These are phyloP conservation scores for Vigna angularis DNA, from an alignment of 306 rosid genomes.

Conservation along the genomic window DNA sequence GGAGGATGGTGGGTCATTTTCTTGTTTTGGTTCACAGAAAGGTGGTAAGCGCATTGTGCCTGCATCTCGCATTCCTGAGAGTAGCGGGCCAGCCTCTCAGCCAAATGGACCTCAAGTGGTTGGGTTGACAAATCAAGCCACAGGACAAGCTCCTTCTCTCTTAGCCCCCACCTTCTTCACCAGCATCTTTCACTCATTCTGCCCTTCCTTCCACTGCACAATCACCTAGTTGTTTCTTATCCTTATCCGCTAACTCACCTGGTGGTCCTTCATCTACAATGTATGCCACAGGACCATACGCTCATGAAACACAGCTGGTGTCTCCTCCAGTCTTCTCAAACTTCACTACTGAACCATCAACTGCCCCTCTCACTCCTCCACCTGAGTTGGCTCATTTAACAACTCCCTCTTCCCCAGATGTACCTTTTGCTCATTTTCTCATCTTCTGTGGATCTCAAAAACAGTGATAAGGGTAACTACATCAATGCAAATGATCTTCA, in stretches of 20 bases:
- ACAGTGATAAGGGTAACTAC: conserved; percentile 63
- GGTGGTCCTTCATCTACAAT: conserved; percentile 95
- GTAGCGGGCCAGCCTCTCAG: conserved; percentile 69
- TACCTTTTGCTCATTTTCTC: conserved; percentile 96
- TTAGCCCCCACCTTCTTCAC: conserved; percentile 97
- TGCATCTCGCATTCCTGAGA: conserved; percentile 83
- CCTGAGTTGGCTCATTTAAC: conserved; percentile 98
- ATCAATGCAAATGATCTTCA: conserved; percentile 87
- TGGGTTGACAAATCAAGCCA: conserved; percentile 75
- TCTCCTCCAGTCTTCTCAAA: conserved; percentile 99
- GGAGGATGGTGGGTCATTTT: conserved; percentile 93
- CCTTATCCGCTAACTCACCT: conserved; percentile 91
- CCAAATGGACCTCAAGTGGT: conserved; percentile 83
- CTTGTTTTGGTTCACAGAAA: conserved; percentile 88
- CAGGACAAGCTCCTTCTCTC: conserved; percentile 85
- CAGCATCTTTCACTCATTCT: conserved; percentile 93
- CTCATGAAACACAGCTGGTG: conserved; percentile 89
- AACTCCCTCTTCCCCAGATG: conserved; percentile 99
- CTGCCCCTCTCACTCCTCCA: conserved; percentile 98
- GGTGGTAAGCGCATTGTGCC: conserved; percentile 98
- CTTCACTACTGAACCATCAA: conserved; percentile 97
- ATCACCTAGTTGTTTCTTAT: conserved; percentile 87
- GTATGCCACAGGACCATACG: conserved; percentile 97
- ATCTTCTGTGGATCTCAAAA: conserved; percentile 76
- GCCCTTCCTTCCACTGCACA: conserved; percentile 95